phyloP scores from a whole-genome alignment of 2,329 filamentous ascomycete species.

The Erysiphe neolycopersici region DNA sequence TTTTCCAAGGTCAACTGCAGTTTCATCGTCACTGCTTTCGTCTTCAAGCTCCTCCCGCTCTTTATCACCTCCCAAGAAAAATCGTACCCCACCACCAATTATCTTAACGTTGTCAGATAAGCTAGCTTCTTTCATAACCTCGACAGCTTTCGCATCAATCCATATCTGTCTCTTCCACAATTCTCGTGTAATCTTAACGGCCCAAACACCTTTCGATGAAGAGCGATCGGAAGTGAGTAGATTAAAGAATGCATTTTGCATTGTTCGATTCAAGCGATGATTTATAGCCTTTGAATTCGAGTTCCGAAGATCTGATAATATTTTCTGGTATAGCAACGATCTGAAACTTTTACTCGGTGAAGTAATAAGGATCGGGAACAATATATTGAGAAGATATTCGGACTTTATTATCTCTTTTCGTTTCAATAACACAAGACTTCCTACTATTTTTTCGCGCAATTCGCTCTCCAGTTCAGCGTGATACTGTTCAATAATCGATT shows the following conservation, averaged over 20 bases:
- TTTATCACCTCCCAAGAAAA: slow-evolving; percentile 90
- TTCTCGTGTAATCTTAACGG: slow-evolving; percentile 82
- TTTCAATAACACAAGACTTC: slow-evolving; percentile 60
- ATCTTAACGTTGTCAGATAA: slow-evolving; percentile 86
- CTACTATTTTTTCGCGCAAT: slow-evolving; percentile 79
- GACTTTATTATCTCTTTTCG: slow-evolving; percentile 89
- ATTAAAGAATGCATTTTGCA: slow-evolving; percentile 85
- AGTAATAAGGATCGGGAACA: slow-evolving; percentile 86
- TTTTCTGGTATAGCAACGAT: slow-evolving; percentile 64
- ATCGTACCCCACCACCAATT: slow-evolving; percentile 59
- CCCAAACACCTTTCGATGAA: slow-evolving; percentile 76
- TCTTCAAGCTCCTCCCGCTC: slow-evolving; percentile 85
- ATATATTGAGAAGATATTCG: slow-evolving; percentile 51
- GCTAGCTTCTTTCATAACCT: slow-evolving; percentile 88
- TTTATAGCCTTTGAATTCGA: slow-evolving; percentile 73
- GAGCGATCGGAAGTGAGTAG: slow-evolving; percentile 63
- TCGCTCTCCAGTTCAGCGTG: slow-evolving; percentile 64
- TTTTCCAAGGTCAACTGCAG: slow-evolving; percentile 54
- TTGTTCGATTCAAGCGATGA: slow-evolving; percentile 73
- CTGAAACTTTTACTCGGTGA: slow-evolving; percentile 79
- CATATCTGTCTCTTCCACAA: slow-evolving; percentile 92
- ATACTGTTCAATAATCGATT: slow-evolving; percentile 53
- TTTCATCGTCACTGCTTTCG: slow-evolving; percentile 63
- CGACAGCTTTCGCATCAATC: slow-evolving; percentile 85
- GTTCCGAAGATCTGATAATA: slow-evolving; percentile 67